Percentiles rank a stretch among this genome's conserved stretches.
These are phyloP conservation scores for Talaromyces rugulosus DNA, from an alignment of 2,329 filamentous ascomycete genomes.

Conservation along the genomic window DNA sequence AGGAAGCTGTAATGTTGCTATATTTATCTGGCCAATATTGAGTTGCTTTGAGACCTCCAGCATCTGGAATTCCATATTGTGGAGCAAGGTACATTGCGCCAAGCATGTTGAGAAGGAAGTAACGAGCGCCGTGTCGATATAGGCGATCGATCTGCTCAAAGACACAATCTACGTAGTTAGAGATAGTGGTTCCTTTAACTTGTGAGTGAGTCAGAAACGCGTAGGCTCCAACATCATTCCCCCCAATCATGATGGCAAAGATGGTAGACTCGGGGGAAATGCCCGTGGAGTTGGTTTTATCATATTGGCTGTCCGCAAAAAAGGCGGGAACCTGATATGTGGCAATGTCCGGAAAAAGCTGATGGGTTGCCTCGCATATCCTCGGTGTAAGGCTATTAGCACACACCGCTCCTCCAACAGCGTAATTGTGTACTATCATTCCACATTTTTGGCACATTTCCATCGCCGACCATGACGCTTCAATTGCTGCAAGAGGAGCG, in stretches of 20 bases:
- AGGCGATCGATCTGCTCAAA: constrained; percentile 60
- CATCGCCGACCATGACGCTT: too few species aligned
- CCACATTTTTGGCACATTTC: too few species aligned
- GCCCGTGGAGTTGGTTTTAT: constrained; percentile 11
- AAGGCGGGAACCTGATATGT: constrained; percentile 55
- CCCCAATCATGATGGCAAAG: constrained; percentile 76
- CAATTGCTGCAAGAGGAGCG: too few species aligned
- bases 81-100: constrained; percentile 64
- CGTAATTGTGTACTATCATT: constrained; percentile 54
- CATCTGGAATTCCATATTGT: constrained; percentile 54
- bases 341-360: constrained; percentile 57
- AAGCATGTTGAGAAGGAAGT: constrained; percentile 68
- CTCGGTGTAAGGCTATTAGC: constrained; percentile 64
- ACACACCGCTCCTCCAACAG: constrained; percentile 68
- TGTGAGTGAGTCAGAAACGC: constrained; percentile 66
- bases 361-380: constrained; percentile 47
- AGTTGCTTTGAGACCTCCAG: constrained; percentile 39
- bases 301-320: constrained; percentile 23
- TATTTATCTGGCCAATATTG: constrained; percentile 51
- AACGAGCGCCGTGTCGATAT: constrained; percentile 62
- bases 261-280: constrained; percentile 57
- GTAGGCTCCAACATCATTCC: constrained; percentile 67
- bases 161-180: constrained; percentile 64
- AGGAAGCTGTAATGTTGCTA: constrained; percentile 47
- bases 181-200: constrained; percentile 54